These are phyloP conservation scores for Daldinia sp. DNA, from an alignment of 2,329 filamentous ascomycete species.

Conservation along the genomic window DNA sequence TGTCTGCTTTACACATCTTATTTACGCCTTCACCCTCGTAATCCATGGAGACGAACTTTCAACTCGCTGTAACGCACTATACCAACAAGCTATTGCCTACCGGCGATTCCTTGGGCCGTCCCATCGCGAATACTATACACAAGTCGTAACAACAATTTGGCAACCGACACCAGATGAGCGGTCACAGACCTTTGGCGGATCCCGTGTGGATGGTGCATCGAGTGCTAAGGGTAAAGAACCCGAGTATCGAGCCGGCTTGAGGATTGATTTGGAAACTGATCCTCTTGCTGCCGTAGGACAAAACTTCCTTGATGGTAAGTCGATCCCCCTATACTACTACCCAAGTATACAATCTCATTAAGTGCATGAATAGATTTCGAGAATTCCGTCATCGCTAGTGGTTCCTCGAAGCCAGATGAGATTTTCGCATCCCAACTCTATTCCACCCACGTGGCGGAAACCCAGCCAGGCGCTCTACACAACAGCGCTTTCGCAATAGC, in stretches of 20 bases:
- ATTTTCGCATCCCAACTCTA: conserved; percentile 54
- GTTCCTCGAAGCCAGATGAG: conserved; percentile 39
- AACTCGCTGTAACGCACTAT: conserved; percentile 52
- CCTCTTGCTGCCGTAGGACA: conserved; percentile 53
- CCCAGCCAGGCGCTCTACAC: conserved; percentile 37
- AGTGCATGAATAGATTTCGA: conserved; percentile 55
- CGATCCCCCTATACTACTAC: not conserved
- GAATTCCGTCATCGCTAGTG: conserved; percentile 50
- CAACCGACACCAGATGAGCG: conserved; percentile 51
- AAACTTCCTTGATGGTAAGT: conserved; percentile 62
- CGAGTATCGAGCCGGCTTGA: conserved; percentile 34
- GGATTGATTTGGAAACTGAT: conserved; percentile 44
- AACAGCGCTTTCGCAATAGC: conserved; percentile 49
- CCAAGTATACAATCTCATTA: conserved; percentile 9
- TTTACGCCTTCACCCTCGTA: conserved; percentile 60
- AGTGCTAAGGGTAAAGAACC: conserved; percentile 55
- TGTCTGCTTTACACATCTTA: conserved; percentile 61
- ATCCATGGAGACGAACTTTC: conserved; percentile 53
- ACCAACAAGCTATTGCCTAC: conserved; percentile 58
- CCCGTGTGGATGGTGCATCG: conserved; percentile 34
- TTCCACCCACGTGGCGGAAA: conserved; percentile 52
- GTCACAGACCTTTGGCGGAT: conserved; percentile 32
- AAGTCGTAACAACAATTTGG: conserved; percentile 59
- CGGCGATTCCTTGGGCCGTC: conserved; percentile 49
- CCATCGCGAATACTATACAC: conserved; percentile 52